Percentiles rank a stretch among this genome's conserved stretches.
Conservation (phyloP, 2,329 filamentous ascomycete genomes). For the Dryadomyces quercus-mongolicae region DNA sequence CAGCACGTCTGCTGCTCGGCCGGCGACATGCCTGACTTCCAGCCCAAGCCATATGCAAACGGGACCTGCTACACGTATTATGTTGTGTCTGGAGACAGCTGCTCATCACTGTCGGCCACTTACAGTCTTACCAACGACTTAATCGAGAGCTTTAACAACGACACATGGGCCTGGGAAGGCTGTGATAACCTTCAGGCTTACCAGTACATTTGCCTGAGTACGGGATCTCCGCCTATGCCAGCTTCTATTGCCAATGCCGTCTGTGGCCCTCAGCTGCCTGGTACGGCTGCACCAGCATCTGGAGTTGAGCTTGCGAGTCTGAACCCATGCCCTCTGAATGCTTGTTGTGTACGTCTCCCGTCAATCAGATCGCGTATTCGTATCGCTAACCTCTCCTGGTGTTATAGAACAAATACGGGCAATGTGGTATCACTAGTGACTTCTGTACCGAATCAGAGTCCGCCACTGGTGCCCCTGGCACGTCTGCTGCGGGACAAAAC, state of each 20-base stretch:
- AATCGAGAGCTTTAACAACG: slow-evolving; percentile 18
- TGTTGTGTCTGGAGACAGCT: slow-evolving; percentile 20
- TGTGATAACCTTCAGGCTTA: slow-evolving; percentile 17
- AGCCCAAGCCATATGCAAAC: slow-evolving; percentile 21
- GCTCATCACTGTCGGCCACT: slow-evolving; percentile 17
- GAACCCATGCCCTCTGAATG: slow-evolving; percentile 19
- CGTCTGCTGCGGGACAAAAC: slow-evolving; percentile 16
- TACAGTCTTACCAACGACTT: slow-evolving; percentile 5
- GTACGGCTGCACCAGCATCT: slow-evolving; percentile 13
- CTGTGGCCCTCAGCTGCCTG: slow-evolving; percentile 22
- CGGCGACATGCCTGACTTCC: slow-evolving; percentile 21
- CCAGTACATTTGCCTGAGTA: slow-evolving; percentile 22
- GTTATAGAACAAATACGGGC: slow-evolving; percentile 25
- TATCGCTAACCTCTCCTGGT: no score
- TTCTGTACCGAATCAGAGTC: slow-evolving; percentile 23
- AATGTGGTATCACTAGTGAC: slow-evolving; percentile 30
- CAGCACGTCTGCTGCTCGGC: slow-evolving; percentile 25
- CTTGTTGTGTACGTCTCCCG: slow-evolving; percentile 10
- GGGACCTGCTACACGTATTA: slow-evolving; percentile 23
- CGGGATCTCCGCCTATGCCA: slow-evolving; percentile 22
- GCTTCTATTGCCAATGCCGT: slow-evolving; percentile 16
- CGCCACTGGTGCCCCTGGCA: slow-evolving; percentile 15
- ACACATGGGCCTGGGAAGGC: slow-evolving; percentile 26
- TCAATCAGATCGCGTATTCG: no score
- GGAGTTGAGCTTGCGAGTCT: slow-evolving; percentile 13